Percentiles rank a stretch among this genome's conserved stretches.
phyloP scores from a whole-genome alignment of 192 early-diverging fungal species.

The Allomyces macrogynus region DNA sequence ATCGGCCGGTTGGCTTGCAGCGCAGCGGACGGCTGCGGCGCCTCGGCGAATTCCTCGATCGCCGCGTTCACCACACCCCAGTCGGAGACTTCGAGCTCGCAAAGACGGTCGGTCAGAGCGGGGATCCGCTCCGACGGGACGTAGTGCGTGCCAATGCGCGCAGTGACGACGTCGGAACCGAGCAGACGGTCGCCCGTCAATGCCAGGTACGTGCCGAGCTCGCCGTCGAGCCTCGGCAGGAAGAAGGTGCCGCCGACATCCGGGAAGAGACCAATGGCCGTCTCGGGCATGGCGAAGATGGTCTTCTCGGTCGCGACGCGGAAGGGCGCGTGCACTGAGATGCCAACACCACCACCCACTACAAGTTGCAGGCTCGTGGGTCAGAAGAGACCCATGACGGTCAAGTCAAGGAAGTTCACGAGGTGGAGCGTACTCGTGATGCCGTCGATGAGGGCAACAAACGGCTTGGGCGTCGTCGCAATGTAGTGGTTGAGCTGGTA shows the following conservation, averaged over 20 bases:
- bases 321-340: constrained; percentile 89
- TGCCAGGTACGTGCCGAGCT: constrained; percentile 77
- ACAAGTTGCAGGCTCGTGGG: not conserved
- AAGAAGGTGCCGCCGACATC: constrained; percentile 94
- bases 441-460: constrained; percentile 72
- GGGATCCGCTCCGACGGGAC: constrained; percentile 69
- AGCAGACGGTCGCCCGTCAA: constrained; percentile 61
- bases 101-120: constrained; percentile 55
- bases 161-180: constrained; percentile 70
- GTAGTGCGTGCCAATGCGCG: constrained; percentile 92
- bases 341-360: constrained; percentile 96
- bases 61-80: constrained; percentile 59
- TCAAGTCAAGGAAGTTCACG: too few relatives aligned
- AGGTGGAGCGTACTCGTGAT: constrained; percentile 38
- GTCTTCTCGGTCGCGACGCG: constrained; percentile 90
- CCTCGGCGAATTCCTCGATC: constrained; percentile 77
- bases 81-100: constrained; percentile 56
- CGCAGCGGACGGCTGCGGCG: constrained; percentile 14
- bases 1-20: constrained; percentile 24
- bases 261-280: constrained; percentile 86
- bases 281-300: constrained; percentile 95
- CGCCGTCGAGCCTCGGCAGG: constrained; percentile 81
- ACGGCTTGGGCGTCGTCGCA: constrained; percentile 68
- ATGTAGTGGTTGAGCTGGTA: constrained; percentile 83
- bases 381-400: too few relatives aligned